Evolutionary conservation across 257 asterid genomes (phyloP).

Genomic region (Rubia yunnanensis): DNA sequence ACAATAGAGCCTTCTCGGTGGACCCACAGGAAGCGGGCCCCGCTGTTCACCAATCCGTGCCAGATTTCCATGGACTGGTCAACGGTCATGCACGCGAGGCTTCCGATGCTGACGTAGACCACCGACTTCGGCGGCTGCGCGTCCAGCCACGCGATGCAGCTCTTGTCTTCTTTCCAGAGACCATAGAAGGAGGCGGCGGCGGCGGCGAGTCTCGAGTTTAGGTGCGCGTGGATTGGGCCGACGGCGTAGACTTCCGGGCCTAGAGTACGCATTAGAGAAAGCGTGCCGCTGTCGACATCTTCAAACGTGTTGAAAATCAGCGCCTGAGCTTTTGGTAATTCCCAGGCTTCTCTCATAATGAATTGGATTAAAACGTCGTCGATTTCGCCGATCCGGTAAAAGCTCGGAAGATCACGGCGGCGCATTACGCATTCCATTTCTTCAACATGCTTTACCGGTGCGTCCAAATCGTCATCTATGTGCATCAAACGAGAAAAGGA

Average conservation of each 20-base stretch:
- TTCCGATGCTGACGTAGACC: conserved; percentile 57
- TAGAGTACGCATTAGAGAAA: conserved; percentile 26
- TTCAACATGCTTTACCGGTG: conserved; percentile 21
- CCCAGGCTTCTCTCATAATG: conserved; percentile 24
- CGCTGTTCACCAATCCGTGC: conserved; percentile 52
- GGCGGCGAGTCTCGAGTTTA: conserved; percentile 17
- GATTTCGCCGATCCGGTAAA: conserved; percentile 30
- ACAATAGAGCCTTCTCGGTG: conserved; percentile 30
- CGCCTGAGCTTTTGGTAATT: conserved; percentile 44
- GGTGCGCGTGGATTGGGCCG: conserved; percentile 61
- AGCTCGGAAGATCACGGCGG: conserved; percentile 64
- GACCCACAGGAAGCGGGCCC: conserved; percentile 52
- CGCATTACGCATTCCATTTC: conserved; percentile 56
- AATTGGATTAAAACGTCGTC: conserved; percentile 16
- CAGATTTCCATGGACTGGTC: conserved; percentile 43
- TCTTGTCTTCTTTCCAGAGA: conserved; percentile 21
- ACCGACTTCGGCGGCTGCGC: conserved; percentile 46
- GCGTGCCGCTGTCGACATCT: conserved; percentile 39
- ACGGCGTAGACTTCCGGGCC: conserved; percentile 44
- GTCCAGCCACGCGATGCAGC: conserved; percentile 47
- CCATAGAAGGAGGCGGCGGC: neutral
- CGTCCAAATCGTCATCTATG: conserved; percentile 46
- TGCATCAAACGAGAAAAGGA: neutral
- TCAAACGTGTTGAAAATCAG: conserved; percentile 69
- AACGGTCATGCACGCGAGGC: conserved; percentile 30